A percentile compares a stretch with the other conserved stretches of the same genome.
Conservation (phyloP, 2,329 filamentous ascomycete genomes). For the Lasiodiplodia hormozganensis region DNA sequence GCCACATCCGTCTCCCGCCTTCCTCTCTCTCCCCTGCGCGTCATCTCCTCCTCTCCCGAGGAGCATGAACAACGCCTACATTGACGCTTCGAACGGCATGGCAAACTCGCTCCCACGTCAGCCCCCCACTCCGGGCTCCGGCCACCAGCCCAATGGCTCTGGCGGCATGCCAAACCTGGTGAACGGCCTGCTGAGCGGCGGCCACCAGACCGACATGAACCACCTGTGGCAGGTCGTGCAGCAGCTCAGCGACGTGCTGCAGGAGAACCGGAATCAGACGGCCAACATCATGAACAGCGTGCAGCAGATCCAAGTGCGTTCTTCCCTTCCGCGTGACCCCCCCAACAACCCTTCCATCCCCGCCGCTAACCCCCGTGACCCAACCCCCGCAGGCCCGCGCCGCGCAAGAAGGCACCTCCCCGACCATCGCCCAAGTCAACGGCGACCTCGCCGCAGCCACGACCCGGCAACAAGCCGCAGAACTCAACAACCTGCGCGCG, state of each 20-base stretch:
- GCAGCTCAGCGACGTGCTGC: constrained; percentile 47
- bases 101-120: constrained; percentile 40
- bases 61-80: constrained; percentile 29
- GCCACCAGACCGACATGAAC: constrained; percentile 53
- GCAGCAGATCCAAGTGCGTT: constrained; percentile 36
- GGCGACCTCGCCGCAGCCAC: constrained; percentile 36
- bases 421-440: constrained; percentile 42
- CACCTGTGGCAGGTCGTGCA: constrained; percentile 51
- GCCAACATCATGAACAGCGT: constrained; percentile 47
- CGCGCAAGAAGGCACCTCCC: constrained; percentile 42
- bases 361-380: neutral
- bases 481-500: constrained; percentile 41
- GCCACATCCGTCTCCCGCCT: neutral
- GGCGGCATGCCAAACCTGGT: constrained; percentile 45
- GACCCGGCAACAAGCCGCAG: constrained; percentile 34
- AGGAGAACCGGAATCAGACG: constrained; percentile 49
- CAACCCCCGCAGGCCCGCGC: constrained; percentile 38
- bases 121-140: constrained; percentile 40
- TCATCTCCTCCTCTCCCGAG: neutral
- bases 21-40: neutral
- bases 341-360: neutral
- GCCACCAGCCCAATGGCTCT: constrained; percentile 42
- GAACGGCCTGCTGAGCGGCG: constrained; percentile 47
- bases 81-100: constrained; percentile 34
- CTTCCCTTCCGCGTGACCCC: neutral